Evolutionary conservation across 208 protist genomes (phyloP).

Genomic region (Crithidia bombi): DNA sequence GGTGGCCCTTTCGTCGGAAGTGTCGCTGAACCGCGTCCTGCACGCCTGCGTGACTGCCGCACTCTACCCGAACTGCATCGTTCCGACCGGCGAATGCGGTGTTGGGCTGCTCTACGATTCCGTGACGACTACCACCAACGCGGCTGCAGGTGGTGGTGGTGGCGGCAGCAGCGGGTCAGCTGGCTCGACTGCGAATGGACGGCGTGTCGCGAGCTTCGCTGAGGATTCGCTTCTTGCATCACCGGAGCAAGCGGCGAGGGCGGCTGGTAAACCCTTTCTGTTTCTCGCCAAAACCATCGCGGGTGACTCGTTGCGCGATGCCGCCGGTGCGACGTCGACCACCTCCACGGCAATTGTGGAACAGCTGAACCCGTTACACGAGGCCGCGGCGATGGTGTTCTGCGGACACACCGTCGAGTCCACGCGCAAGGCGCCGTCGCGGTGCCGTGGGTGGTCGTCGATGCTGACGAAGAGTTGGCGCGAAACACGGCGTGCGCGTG

Average conservation of each 20-base stretch:
- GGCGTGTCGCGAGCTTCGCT: conserved; percentile 22
- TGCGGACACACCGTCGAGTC: conserved; percentile 61
- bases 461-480: conserved; percentile 79
- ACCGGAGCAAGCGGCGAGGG: conserved; percentile 18
- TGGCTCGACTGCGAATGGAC: conserved; percentile 8
- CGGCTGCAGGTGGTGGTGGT: conserved; percentile 28
- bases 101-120: conserved; percentile 39
- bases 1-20: conserved; percentile 44
- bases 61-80: conserved; percentile 71
- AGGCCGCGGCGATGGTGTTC: conserved; percentile 67
- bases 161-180: conserved; percentile 7
- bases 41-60: conserved; percentile 68
- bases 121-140: conserved; percentile 23
- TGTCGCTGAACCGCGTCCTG: conserved; percentile 37
- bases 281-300: conserved; percentile 55
- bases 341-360: conserved; percentile 35
- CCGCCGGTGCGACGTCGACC: conserved; percentile 5
- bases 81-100: conserved; percentile 40
- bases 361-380: conserved; percentile 55
- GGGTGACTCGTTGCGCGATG: conserved; percentile 17
- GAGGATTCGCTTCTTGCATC: conserved; percentile 35
- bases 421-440: conserved; percentile 41
- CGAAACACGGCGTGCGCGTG: conserved; percentile 60
- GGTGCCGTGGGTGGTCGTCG: conserved; percentile 85
- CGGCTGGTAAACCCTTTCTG: conserved; percentile 42